These are phyloP conservation scores for Tausonia pullulans DNA, from an alignment of 1,284 basidiomycete species.

Conservation along the genomic window DNA sequence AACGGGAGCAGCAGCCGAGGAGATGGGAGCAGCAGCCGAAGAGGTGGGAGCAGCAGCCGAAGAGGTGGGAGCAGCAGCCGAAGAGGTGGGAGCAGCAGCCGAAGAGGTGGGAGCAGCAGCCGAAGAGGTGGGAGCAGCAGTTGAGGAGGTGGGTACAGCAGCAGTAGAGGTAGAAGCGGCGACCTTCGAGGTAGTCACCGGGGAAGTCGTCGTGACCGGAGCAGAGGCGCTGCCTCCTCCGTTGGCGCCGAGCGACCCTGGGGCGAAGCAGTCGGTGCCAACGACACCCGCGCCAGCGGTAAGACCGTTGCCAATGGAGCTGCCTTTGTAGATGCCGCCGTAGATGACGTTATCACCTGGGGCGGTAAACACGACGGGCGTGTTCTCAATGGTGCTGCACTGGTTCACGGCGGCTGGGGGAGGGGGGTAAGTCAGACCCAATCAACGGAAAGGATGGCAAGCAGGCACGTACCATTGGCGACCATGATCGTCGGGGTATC, in stretches of 20 bases:
- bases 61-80: background rate
- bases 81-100: background rate
- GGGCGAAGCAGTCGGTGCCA: conserved; percentile 13
- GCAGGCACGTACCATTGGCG: background rate
- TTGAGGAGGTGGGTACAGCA: background rate
- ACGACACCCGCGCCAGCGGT: conserved; percentile 10
- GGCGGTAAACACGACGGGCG: conserved; percentile 10
- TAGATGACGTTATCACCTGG: conserved; percentile 14
- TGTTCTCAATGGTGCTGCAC: conserved; percentile 14
- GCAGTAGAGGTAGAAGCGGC: background rate
- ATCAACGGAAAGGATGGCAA: no score
- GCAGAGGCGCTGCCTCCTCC: background rate
- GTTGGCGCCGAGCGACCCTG: conserved; percentile 11
- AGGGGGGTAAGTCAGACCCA: no score
- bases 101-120: background rate
- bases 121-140: background rate
- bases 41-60: background rate
- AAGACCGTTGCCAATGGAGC: conserved; percentile 13
- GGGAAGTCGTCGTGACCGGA: background rate
- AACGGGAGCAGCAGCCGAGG: background rate
- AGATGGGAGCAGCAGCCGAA: background rate
- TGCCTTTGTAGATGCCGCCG: conserved; percentile 9
- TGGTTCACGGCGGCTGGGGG: conserved; percentile 6
- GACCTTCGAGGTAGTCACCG: background rate
- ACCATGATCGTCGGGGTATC: conserved; percentile 14